Evolutionary conservation across 225 moss, liverwort and hornwort species (phyloP), one percentile per base, ranked within the genome.

Genomic region (Polytrichum commune): DNA sequence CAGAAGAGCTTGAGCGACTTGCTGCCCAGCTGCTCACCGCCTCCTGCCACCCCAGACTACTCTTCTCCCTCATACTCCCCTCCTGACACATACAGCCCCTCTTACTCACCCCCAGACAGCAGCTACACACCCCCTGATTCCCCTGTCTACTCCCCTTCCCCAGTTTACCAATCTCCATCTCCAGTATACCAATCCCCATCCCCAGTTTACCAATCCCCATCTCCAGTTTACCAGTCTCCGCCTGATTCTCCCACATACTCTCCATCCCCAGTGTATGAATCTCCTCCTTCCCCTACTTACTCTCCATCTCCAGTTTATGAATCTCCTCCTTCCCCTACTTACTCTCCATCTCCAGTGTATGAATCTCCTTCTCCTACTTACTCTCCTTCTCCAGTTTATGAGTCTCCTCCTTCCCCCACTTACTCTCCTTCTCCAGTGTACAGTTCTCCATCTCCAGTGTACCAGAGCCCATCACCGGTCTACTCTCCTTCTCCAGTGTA

Each of bases 41-140:
- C 60, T 60, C 60, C 60, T n/a, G 60, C 60, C 60, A n/a, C 60
- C n/a, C 22, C 24, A 4, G 60, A 60, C 60, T 60, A 60, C 60
- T 60, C 60, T 24, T 60, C 60, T 24, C 60, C 60, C 60, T 60
- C 60, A 7, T 60, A 60, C 60, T 60, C 60, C 24, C 60, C 60
- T n/a, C 24, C 60, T 24, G 22, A n/a, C 60, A 60, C 60, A 20
- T 60, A 60, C 58, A 20, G n/a, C 58, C 58, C 58, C 6, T 60
- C 58, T 7, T 24, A 20, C 58, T 60, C 58, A 60, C 24, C 58
- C 24, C 58, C 58, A 38, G 38, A 38, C 38, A 38, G 38, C 38
- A 13, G 38, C 38, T 38, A 38, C 60, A 7, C 20, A 2, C 24
- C n/a, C 60, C 24, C 60, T 2, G 22, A 22, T n/a, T 60, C 60